phyloP scores from a whole-genome alignment of 2,329 filamentous ascomycete genomes.

The Chaetomiaceae sp. region DNA sequence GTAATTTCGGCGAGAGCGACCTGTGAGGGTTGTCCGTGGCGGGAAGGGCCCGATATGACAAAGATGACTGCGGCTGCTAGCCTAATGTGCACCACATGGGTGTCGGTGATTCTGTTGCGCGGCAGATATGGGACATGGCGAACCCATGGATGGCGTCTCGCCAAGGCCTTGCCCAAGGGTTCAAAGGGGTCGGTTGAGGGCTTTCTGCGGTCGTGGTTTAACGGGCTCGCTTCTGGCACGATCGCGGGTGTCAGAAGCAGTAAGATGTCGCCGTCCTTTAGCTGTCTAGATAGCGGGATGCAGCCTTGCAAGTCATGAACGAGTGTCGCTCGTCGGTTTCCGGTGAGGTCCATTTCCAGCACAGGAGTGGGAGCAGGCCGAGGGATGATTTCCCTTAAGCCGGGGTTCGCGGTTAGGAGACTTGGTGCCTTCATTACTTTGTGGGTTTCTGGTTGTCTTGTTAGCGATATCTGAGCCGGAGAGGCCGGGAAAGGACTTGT shows the following conservation, averaged over 20 bases:
- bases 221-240: constrained; percentile 39
- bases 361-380: background rate
- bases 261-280: constrained; percentile 50
- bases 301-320: constrained; percentile 42
- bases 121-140: constrained; percentile 70
- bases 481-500: background rate
- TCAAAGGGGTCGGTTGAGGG: constrained; percentile 63
- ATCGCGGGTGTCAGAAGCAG: constrained; percentile 58
- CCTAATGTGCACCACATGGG: constrained; percentile 59
- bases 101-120: constrained; percentile 57
- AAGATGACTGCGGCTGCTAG: constrained; percentile 57
- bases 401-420: background rate
- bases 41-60: constrained; percentile 50
- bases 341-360: constrained; percentile 19
- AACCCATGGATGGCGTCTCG: constrained; percentile 55
- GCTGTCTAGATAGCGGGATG: constrained; percentile 44
- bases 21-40: constrained; percentile 47
- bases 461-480: background rate
- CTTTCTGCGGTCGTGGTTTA: constrained; percentile 33
- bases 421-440: background rate
- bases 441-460: background rate
- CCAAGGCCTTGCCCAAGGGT: constrained; percentile 60
- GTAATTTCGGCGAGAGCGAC: constrained; percentile 46
- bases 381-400: background rate
- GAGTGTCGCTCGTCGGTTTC: constrained; percentile 26